Evolutionary conservation across 1,284 basidiomycete species (phyloP), one percentile per base, ranked within the genome.

Genomic region (Tranzscheliella williamsii): DNA sequence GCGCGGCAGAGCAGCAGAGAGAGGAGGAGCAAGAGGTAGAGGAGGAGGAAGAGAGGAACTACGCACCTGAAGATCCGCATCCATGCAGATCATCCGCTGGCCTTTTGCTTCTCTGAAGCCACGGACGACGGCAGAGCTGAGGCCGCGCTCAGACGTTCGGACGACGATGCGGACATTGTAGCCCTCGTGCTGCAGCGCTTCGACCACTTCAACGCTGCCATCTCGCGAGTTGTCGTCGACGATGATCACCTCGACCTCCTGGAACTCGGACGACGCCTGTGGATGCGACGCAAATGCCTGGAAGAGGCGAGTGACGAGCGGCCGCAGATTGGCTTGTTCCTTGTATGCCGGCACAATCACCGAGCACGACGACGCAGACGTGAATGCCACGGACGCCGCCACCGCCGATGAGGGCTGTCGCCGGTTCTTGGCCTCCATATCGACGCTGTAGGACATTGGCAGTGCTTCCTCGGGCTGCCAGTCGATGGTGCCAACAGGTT

Each of bases 51-150:
- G n/a, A n/a, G n/a, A 29, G 26, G n/a, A n/a, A n/a, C n/a, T 34
- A 18, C 32, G 9, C 17, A 34, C 32, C 32, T 34, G 81, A 20
- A 81, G 46, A 46, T 81, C 81, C 3, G 81, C 81, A 51, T 82
- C 81, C 81, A 82, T 82, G 51, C 80, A 81, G 42, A 82, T 66
- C 72, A 81, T 77, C 41, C 78, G 79, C 34, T 76, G 67, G 3
- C 81, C 81, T 16, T 70, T 50, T 1, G 81, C 80, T 44, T 80
- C 77, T 38, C 79, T 70, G 62, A 82, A 82, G 2, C 81, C 81
- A 24, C 80, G 65, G 16, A 82, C 75, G 3, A 82, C 81, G 0
- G 81, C 81, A 32, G 79, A 79, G 39, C 78, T 79, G 12, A 82
- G 75, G 2, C 81, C 81, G 22, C 79, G 70, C 70, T 81, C 80